These are phyloP conservation scores for Brassica napus DNA, from an alignment of 345 rosid genomes.

Conservation along the genomic window DNA sequence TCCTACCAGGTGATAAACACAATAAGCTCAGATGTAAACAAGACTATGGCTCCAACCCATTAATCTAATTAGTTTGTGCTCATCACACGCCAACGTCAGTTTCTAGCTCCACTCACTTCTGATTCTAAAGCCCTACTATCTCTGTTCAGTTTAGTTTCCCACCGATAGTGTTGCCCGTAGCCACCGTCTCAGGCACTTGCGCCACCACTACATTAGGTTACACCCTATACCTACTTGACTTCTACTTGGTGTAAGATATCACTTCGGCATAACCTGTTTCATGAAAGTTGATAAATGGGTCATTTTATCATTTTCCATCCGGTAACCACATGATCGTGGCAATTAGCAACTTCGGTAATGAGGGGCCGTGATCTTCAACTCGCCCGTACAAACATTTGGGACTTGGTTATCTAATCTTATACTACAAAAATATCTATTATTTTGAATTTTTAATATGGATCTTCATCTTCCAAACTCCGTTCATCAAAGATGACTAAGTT, in stretches of 20 bases:
- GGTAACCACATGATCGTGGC: not conserved
- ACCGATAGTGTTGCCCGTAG: slow-evolving; percentile 30
- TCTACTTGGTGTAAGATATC: slow-evolving; percentile 61
- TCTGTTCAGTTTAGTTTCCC: slow-evolving; percentile 2
- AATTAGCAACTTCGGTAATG: not conserved
- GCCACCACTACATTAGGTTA: slow-evolving; percentile 20
- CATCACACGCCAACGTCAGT: not conserved
- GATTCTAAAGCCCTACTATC: not conserved
- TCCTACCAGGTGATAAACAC: not conserved
- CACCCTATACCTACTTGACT: slow-evolving; percentile 53
- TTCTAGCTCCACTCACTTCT: not conserved
- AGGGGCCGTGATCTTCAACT: not conserved
- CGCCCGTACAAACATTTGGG: not conserved
- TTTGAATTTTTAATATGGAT: not conserved
- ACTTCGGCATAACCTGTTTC: slow-evolving; percentile 70
- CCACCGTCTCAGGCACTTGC: slow-evolving; percentile 28
- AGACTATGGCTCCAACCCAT: not conserved
- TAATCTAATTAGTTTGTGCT: not conserved
- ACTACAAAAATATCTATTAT: not conserved
- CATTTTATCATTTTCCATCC: not conserved
- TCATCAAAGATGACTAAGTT: not conserved
- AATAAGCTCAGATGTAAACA: not conserved
- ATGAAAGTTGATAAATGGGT: not conserved
- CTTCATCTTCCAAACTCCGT: not conserved
- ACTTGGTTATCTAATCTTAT: not conserved